Conservation (phyloP, 257 asterid genomes). For the Solanum sitiens region DNA sequence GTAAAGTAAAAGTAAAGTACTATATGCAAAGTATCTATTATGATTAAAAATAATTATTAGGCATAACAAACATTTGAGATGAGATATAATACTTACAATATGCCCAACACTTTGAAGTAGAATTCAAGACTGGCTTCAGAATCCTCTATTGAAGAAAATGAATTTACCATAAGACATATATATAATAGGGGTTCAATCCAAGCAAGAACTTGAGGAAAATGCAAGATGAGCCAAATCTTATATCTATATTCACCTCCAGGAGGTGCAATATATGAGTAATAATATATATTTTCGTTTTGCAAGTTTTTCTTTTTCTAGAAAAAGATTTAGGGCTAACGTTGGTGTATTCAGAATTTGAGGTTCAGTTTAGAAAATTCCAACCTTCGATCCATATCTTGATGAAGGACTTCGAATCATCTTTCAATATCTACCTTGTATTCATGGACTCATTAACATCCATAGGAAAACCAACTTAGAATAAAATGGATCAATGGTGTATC, state of each 20-base stretch:
- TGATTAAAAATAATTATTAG: neutral
- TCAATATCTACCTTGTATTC: neutral
- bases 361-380: neutral
- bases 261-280: no score
- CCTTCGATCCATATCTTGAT: neutral
- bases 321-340: no score
- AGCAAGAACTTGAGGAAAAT: neutral
- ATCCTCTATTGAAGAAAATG: constrained; percentile 29
- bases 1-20: no score
- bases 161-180: neutral
- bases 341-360: neutral
- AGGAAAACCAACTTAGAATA: neutral
- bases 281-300: no score
- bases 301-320: no score
- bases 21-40: no score
- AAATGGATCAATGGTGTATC: neutral
- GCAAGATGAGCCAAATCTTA: neutral
- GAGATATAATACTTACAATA: constrained; percentile 55
- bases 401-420: neutral
- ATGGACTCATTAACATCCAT: neutral
- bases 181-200: neutral
- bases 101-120: constrained; percentile 83
- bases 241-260: no score
- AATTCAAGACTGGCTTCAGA: constrained; percentile 88
- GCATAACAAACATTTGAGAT: neutral